A percentile compares a stretch with the other conserved stretches of the same genome.
These are phyloP conservation scores for Vitis riparia DNA, from an alignment of 164 flowering plant species.

Conservation along the genomic window DNA sequence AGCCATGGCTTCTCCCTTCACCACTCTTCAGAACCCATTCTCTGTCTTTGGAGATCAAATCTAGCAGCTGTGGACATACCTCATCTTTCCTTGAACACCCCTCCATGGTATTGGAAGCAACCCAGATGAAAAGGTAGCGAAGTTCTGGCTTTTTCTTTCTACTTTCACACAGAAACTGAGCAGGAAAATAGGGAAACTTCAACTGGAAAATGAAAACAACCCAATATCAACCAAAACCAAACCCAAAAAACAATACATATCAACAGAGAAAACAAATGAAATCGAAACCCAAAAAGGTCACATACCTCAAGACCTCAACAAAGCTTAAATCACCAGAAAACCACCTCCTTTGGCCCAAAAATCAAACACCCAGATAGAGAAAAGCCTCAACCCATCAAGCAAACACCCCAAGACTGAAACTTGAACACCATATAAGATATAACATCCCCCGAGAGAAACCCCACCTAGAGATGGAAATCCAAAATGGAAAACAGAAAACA, in stretches of 20 bases:
- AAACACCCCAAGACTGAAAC: constrained; percentile 1
- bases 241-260: neutral
- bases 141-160: neutral
- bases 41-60: constrained; percentile 52
- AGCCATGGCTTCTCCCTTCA: constrained; percentile 24
- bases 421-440: neutral
- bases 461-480: constrained; percentile 7
- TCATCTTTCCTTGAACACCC: constrained; percentile 38
- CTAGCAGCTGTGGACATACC: constrained; percentile 44
- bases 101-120: constrained; percentile 33
- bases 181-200: neutral
- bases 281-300: neutral
- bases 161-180: neutral
- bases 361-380: neutral
- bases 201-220: neutral
- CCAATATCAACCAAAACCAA: neutral
- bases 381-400: constrained; percentile 9
- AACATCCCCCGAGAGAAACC: constrained; percentile 5
- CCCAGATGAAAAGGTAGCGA: constrained; percentile 3
- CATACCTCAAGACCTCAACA: constrained; percentile 11
- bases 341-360: constrained; percentile 2
- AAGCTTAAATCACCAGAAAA: constrained; percentile 9
- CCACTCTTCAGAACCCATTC: constrained; percentile 41
- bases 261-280: neutral
- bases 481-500: neutral